Conservation (phyloP, 2,329 filamentous ascomycete species). For the Thielaviopsis populi region DNA sequence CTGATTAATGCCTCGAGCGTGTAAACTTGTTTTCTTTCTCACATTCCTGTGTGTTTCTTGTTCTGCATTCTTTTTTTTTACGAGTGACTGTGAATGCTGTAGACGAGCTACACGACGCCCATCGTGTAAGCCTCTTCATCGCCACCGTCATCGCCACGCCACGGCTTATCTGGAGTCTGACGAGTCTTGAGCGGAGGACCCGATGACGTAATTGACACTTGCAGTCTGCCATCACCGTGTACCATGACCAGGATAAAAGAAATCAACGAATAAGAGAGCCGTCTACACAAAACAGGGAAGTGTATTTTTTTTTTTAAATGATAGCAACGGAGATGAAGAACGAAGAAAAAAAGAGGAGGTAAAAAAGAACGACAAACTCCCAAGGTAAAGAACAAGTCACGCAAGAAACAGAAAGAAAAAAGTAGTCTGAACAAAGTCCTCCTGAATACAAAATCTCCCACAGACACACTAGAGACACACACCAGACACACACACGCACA, state of each 20-base stretch:
- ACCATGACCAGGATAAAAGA: background rate
- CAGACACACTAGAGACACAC: background rate
- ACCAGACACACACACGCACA: background rate
- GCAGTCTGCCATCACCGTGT: too few relatives aligned
- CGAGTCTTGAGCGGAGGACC: too few relatives aligned
- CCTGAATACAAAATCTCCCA: background rate
- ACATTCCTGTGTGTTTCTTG: background rate
- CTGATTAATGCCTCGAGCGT: background rate
- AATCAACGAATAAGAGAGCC: background rate
- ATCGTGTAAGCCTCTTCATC: slow-evolving; percentile 1
- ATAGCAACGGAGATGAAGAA: background rate
- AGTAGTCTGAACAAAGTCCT: background rate
- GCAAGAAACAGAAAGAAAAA: background rate
- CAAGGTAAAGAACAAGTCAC: background rate
- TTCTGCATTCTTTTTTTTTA: slow-evolving; percentile 9
- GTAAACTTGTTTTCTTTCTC: background rate
- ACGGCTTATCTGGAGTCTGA: too few relatives aligned
- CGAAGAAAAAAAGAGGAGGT: background rate
- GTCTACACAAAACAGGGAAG: too few relatives aligned
- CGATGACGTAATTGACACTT: background rate
- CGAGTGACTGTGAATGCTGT: slow-evolving; percentile 11
- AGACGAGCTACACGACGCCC: background rate
- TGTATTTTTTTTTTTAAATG: background rate
- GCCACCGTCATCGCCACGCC: too few relatives aligned
- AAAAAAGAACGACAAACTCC: too few relatives aligned